A percentile compares a stretch with the other conserved stretches of the same genome.
Evolutionary conservation across 495 filamentous ascomycete species (phyloP).

Genomic region (Neurospora tetraspora): DNA sequence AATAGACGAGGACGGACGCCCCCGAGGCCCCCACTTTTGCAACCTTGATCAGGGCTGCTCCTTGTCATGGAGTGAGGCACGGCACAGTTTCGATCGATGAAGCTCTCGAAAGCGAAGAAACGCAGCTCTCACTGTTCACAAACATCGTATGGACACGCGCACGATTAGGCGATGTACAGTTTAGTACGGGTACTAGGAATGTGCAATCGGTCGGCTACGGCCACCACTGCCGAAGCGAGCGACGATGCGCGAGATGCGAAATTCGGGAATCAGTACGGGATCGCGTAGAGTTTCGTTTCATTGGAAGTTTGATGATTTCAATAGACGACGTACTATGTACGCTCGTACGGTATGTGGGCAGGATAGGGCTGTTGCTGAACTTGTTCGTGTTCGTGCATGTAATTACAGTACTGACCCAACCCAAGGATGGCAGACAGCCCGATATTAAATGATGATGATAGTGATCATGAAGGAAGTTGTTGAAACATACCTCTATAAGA

Average conservation of each 20-base stretch:
- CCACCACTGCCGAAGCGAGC: not conserved
- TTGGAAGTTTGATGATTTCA: not conserved
- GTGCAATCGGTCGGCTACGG: not conserved
- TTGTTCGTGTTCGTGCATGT: not conserved
- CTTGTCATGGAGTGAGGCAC: not conserved
- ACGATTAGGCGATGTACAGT: not conserved
- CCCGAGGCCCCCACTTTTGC: not conserved
- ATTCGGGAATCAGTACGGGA: not conserved
- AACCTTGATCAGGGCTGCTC: not conserved
- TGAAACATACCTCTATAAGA: not conserved
- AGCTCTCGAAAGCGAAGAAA: not conserved
- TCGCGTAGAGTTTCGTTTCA: not conserved
- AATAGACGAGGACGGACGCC: not conserved
- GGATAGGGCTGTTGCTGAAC: not conserved
- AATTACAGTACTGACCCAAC: not conserved
- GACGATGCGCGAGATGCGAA: not conserved
- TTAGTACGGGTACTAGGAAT: not conserved
- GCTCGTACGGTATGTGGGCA: not conserved
- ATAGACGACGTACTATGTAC: not conserved
- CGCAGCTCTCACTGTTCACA: not conserved
- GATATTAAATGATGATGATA: not conserved
- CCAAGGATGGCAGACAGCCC: not conserved
- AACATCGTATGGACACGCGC: not conserved
- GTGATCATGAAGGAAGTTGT: not conserved
- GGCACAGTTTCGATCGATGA: not conserved